Conservation (phyloP, 2,329 filamentous ascomycete species). For the Xylaria sp. region DNA sequence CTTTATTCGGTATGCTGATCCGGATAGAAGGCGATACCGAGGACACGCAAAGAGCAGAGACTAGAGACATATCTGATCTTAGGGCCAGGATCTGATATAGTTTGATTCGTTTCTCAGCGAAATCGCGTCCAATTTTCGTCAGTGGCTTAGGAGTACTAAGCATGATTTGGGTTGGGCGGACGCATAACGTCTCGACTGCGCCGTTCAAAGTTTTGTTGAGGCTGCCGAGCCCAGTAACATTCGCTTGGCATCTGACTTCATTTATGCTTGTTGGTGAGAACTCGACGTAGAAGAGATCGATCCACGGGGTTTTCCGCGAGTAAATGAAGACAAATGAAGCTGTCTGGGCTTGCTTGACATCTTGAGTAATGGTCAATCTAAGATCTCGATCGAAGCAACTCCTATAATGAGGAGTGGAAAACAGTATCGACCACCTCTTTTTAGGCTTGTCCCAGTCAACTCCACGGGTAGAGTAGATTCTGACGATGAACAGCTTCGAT, state of each 20-base stretch:
- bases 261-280: constrained; percentile 40
- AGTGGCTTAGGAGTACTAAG: constrained; percentile 23
- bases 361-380: constrained; percentile 53
- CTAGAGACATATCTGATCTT: constrained; percentile 56
- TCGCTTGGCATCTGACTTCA: constrained; percentile 42
- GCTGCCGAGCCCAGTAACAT: constrained; percentile 36
- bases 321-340: constrained; percentile 45
- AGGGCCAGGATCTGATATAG: constrained; percentile 62
- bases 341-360: constrained; percentile 30
- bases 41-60: constrained; percentile 51
- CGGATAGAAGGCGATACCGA: constrained; percentile 31
- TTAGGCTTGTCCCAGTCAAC: constrained; percentile 37
- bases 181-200: constrained; percentile 39
- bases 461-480: constrained; percentile 38
- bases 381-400: constrained; percentile 53
- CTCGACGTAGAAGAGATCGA: constrained; percentile 46
- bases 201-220: constrained; percentile 23
- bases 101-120: constrained; percentile 51
- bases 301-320: constrained; percentile 42
- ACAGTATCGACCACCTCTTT: constrained; percentile 49
- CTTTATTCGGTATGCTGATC: constrained; percentile 37
- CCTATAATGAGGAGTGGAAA: constrained; percentile 60
- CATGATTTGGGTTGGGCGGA: constrained; percentile 45
- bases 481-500: constrained; percentile 46
- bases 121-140: constrained; percentile 39